These are phyloP conservation scores for Botryotinia globosa DNA, from an alignment of 2,329 filamentous ascomycete species.

Conservation along the genomic window DNA sequence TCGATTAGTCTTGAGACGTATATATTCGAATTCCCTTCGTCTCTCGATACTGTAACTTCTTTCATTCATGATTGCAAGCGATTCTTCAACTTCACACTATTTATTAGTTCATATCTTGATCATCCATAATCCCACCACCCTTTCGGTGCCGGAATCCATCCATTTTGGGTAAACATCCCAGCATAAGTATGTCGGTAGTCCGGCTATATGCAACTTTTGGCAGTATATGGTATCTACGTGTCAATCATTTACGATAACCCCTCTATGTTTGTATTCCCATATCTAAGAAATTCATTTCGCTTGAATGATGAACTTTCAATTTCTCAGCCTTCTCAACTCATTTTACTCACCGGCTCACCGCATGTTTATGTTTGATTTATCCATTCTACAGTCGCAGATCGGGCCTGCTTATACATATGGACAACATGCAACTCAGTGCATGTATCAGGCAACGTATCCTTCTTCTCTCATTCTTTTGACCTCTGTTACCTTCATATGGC, in stretches of 20 bases:
- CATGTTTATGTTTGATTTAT: background rate
- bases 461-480: background rate
- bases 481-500: background rate
- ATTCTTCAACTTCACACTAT: background rate
- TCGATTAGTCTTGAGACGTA: background rate
- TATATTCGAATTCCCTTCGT: background rate
- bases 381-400: background rate
- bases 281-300: background rate
- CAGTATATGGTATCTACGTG: background rate
- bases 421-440: background rate
- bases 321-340: background rate
- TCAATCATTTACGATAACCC: background rate
- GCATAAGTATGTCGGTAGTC: background rate
- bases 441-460: background rate
- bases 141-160: background rate
- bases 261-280: background rate
- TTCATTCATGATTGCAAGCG: background rate
- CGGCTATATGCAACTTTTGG: background rate
- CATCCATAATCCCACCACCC: background rate
- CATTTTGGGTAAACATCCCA: background rate
- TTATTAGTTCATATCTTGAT: background rate
- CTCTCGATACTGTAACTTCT: background rate
- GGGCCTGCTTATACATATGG: background rate
- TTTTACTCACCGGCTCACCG: background rate
- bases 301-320: background rate